Evolutionary conservation across 805 yeast species (phyloP), one percentile per base, ranked within the genome.

Genomic region (Myxozyma melibiosi): DNA sequence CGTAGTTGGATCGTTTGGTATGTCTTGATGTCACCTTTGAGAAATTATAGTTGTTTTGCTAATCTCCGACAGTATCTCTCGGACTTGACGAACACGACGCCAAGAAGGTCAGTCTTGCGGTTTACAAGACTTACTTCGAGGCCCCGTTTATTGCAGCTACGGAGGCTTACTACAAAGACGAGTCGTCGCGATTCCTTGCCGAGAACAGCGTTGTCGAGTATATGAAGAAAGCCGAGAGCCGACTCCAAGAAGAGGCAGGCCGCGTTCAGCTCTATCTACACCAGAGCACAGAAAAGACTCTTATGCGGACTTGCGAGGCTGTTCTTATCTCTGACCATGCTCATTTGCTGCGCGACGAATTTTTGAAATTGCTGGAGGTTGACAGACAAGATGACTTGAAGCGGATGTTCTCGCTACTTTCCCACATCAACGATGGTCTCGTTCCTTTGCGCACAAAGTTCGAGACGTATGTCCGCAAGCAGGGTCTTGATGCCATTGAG

Each of bases 71-170:
- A 60, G 97, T 92, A 11, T 80, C 84, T 43, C 78, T 94, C 62
- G 98, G 99, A 3, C 85, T 95, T 65, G 98, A 94, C 70, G 84
- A 84, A 56, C 90, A 86, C 69, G 97, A 90, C 72, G 79, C 88
- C 71, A 90, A 88, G 73, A 90, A 90, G 68, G 83, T 89, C 51
- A 90, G 88, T 68, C 77, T 91, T 67, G 80, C 84, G 20, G 90
- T 91, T 31, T 94, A 94, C 73, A 83, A 86, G 63, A 84, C 84
- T 55, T 80, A 80, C 65, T 94, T 92, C 68, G 97, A 94, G 71
- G 78, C 75, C 41, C 82, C 84, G 38, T 94, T 90, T 70, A 77
- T 94, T 63, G 83, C 80, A 24, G 84, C 82, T 25, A 76, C 80
- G 2, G 65, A 62, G 14, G 63, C 69, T 37, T 89, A 84, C 69